Conservation (phyloP, 164 flowering plant species). For the Macadamia tetraphylla region DNA sequence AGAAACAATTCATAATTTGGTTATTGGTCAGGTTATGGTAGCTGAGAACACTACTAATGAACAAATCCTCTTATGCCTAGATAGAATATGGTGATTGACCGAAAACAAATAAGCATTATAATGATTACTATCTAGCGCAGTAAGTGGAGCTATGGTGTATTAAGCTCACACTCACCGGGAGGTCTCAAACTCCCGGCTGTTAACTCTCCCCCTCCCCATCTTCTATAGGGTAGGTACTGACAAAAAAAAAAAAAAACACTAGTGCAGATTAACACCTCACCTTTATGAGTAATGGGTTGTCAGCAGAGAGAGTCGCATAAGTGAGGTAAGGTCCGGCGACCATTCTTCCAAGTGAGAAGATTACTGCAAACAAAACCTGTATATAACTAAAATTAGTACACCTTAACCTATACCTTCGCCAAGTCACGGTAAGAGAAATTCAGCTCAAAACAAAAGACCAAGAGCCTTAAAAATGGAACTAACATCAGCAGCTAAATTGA, state of each 20-base stretch:
- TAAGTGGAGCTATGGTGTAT: too few relatives aligned
- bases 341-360: slow-evolving; percentile 76
- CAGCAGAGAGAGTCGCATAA: slow-evolving; percentile 56
- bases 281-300: slow-evolving; percentile 75
- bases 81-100: background rate
- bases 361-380: slow-evolving; percentile 64
- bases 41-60: too few relatives aligned
- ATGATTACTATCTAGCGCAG: background rate
- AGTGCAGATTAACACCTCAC: slow-evolving; percentile 19
- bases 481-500: slow-evolving; percentile 82
- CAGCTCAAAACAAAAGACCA: background rate
- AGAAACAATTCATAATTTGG: too few relatives aligned
- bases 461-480: slow-evolving; percentile 15
- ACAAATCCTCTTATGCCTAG: too few relatives aligned
- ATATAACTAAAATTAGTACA: slow-evolving; percentile 3
- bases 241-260: too few relatives aligned
- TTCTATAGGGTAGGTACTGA: too few relatives aligned
- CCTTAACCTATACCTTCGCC: background rate
- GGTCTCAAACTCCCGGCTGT: too few relatives aligned
- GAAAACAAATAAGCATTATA: background rate
- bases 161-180: too few relatives aligned
- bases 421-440: background rate
- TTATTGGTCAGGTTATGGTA: too few relatives aligned
- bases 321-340: slow-evolving; percentile 64
- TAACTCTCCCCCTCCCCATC: too few relatives aligned